Percentiles rank a stretch among this genome's conserved stretches.
These are phyloP conservation scores for Farysia itapuensis DNA, from an alignment of 1,284 basidiomycete species.

Conservation along the genomic window DNA sequence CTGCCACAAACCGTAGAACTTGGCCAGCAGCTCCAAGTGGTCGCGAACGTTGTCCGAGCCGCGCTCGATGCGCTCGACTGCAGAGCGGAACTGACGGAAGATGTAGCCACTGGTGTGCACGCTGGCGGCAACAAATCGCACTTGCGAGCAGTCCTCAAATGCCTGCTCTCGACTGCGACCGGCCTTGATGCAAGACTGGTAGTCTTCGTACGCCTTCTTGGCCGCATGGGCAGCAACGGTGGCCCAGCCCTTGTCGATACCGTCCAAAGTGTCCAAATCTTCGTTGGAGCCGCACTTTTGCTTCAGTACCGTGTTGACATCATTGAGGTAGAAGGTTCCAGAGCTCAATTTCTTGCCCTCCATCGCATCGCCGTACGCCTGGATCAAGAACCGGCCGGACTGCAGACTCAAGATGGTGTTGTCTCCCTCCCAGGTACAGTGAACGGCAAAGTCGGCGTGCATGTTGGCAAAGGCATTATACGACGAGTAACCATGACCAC, in stretches of 20 bases:
- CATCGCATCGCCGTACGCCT: slow-evolving; percentile 63
- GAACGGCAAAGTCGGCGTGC: slow-evolving; percentile 63
- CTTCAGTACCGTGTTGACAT: slow-evolving; percentile 59
- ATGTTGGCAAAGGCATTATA: slow-evolving; percentile 66
- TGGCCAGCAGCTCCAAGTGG: slow-evolving; percentile 44
- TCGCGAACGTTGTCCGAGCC: slow-evolving; percentile 50
- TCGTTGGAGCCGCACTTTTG: slow-evolving; percentile 61
- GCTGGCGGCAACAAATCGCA: slow-evolving; percentile 65
- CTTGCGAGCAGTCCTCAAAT: slow-evolving; percentile 65
- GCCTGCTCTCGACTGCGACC: slow-evolving; percentile 64
- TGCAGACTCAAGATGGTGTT: slow-evolving; percentile 65
- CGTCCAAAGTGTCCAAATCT: slow-evolving; percentile 62
- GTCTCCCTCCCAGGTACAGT: slow-evolving; percentile 66
- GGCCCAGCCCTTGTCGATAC: slow-evolving; percentile 64
- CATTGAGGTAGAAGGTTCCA: slow-evolving; percentile 64
- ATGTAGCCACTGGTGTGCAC: slow-evolving; percentile 60
- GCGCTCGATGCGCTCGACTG: slow-evolving; percentile 47
- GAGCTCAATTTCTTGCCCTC: slow-evolving; percentile 62
- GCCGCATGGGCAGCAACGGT: slow-evolving; percentile 65
- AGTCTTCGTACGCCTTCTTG: slow-evolving; percentile 65
- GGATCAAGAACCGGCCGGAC: slow-evolving; percentile 64
- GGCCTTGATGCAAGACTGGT: slow-evolving; percentile 60
- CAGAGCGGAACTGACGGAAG: slow-evolving; percentile 58
- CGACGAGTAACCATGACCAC: slow-evolving; percentile 67
- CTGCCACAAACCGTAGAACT: slow-evolving; percentile 63